phyloP scores from a whole-genome alignment of 2,329 filamentous ascomycete species.

The Hymenoscyphus occultus region DNA sequence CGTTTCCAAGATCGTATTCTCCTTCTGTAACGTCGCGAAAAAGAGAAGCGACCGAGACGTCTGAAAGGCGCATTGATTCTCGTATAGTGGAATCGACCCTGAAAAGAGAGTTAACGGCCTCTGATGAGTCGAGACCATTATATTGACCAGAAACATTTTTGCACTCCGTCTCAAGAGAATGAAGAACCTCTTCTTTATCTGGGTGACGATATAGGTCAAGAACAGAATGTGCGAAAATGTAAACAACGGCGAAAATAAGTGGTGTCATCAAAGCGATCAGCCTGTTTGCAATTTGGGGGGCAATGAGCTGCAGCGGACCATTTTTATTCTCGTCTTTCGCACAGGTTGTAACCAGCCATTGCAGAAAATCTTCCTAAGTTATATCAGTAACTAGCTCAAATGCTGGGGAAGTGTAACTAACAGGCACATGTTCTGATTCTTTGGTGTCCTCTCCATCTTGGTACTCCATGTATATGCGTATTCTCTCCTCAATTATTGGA shows the following conservation, averaged over 20 bases:
- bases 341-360: not conserved
- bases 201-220: not conserved
- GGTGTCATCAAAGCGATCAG: not conserved
- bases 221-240: not conserved
- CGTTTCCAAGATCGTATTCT: not conserved
- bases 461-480: not conserved
- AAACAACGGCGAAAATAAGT: not conserved
- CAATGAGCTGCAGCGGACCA: not conserved
- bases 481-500: not conserved
- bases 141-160: not conserved
- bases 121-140: not conserved
- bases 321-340: no score
- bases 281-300: not conserved
- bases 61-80: not conserved
- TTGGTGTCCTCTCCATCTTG: not conserved
- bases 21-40: not conserved
- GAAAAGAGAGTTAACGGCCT: not conserved
- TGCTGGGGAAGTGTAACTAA: not conserved
- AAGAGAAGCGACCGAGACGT: not conserved
- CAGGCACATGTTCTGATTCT: no score
- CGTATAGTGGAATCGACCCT: not conserved
- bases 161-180: not conserved
- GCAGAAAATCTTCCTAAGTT: not conserved
- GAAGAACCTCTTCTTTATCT: not conserved
- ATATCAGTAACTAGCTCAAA: not conserved